Evolutionary conservation across 176 grass and related monocot genomes (phyloP).

Genomic region (Carex scoparia): DNA sequence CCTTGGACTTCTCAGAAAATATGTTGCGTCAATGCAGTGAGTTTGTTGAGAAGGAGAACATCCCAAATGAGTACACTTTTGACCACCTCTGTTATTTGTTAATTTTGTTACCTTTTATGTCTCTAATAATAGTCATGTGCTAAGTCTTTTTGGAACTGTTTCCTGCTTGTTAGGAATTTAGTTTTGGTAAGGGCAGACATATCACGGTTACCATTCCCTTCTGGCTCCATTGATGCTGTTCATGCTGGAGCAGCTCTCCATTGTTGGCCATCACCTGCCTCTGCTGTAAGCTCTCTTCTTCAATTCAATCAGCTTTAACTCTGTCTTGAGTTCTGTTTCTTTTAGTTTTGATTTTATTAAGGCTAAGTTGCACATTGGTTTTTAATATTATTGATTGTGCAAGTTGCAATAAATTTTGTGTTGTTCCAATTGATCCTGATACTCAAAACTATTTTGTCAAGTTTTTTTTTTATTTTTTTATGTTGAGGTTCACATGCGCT

Average conservation of each 20-base stretch:
- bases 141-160: conserved; percentile 3
- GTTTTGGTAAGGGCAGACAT: conserved; percentile 86
- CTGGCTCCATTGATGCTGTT: conserved; percentile 72
- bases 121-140: background rate
- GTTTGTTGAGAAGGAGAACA: conserved; percentile 56
- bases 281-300: conserved; percentile 46
- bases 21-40: conserved; percentile 83
- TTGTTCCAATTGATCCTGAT: background rate
- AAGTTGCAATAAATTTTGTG: conserved; percentile 1
- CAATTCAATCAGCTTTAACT: background rate
- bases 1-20: conserved; percentile 92
- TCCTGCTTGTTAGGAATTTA: conserved; percentile 40
- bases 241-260: conserved; percentile 93
- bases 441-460: background rate
- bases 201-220: conserved; percentile 69
- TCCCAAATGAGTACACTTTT: conserved; percentile 67
- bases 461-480: background rate
- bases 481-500: background rate
- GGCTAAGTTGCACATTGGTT: background rate
- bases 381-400: background rate
- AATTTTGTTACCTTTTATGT: background rate
- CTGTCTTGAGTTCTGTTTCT: background rate
- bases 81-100: background rate
- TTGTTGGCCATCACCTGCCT: conserved; percentile 91
- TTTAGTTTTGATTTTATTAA: background rate